phyloP scores from a whole-genome alignment of 306 rosid genomes.

The Prunus dulcis region DNA sequence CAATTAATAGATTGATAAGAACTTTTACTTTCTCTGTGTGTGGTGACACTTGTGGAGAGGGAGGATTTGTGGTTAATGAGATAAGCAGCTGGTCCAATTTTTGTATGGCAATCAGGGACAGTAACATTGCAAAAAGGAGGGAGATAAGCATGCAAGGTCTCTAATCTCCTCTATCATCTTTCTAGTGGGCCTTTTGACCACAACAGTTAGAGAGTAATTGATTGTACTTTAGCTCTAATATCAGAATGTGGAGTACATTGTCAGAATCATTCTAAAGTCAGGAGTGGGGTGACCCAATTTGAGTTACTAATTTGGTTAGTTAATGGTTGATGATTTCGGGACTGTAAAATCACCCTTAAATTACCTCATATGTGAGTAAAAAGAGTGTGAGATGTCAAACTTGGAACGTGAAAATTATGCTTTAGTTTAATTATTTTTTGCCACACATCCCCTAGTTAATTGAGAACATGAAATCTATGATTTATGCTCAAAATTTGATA shows the following conservation, averaged over 20 bases:
- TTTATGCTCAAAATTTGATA: no score
- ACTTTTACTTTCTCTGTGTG: neutral
- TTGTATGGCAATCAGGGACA: neutral
- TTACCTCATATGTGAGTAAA: no score
- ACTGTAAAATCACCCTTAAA: no score
- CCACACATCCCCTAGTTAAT: no score
- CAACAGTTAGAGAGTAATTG: neutral
- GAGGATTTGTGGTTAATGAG: neutral
- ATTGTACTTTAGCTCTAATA: neutral
- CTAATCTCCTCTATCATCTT: neutral
- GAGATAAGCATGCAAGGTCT: neutral
- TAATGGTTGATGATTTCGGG: no score
- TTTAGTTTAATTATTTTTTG: no score
- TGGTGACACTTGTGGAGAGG: neutral
- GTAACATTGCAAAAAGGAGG: neutral
- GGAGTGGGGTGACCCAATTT: neutral
- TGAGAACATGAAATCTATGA: no score
- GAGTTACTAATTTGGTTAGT: neutral
- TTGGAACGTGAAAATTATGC: no score
- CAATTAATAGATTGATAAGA: neutral
- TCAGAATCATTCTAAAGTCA: conserved; percentile 4
- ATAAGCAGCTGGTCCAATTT: neutral
- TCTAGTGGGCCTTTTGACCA: neutral
- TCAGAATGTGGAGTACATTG: neutral
- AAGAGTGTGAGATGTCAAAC: no score